Percentiles rank a stretch among this genome's conserved stretches.
phyloP scores from a whole-genome alignment of 129 eudicot genomes.

The Pittosporum tobira region DNA sequence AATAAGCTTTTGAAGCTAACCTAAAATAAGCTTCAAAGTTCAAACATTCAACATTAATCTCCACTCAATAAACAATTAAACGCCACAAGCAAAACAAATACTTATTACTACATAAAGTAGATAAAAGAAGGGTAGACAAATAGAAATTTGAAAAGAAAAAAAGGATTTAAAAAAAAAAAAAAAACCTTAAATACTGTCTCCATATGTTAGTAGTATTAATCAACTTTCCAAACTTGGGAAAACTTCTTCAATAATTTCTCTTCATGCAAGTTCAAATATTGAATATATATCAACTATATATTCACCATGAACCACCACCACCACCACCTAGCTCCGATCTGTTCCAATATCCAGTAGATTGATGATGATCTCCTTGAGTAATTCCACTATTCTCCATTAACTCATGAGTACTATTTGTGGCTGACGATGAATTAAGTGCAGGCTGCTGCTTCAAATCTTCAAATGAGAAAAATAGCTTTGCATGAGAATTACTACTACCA shows the following conservation, averaged over 20 bases:
- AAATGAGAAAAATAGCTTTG: slow-evolving; percentile 43
- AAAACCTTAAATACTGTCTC: not conserved
- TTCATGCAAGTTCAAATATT: slow-evolving; percentile 7
- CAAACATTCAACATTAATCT: slow-evolving; percentile 1
- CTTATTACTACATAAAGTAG: too few relatives aligned
- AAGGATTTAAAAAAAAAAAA: not conserved
- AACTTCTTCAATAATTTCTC: slow-evolving; percentile 9
- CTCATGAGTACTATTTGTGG: slow-evolving; percentile 22
- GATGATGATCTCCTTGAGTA: not conserved
- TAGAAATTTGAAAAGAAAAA: not conserved
- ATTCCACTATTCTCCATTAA: slow-evolving; percentile 30
- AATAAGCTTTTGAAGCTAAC: slow-evolving; percentile 6
- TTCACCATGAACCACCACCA: slow-evolving; percentile 55
- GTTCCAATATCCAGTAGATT: slow-evolving; percentile 38
- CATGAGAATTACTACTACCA: slow-evolving; percentile 16
- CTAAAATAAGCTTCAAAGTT: not conserved
- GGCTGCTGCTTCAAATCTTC: slow-evolving; percentile 37
- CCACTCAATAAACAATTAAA: not conserved
- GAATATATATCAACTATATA: too few relatives aligned
- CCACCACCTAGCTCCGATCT: slow-evolving; percentile 42
- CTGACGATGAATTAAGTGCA: not conserved
- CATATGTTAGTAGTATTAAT: not conserved
- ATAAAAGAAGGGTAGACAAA: not conserved
- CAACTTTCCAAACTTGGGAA: slow-evolving; percentile 9
- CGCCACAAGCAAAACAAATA: too few relatives aligned